Base-by-base conservation (phyloP, 768 basidiomycete species). In the Lepiota brunneoincarnata region DNA sequence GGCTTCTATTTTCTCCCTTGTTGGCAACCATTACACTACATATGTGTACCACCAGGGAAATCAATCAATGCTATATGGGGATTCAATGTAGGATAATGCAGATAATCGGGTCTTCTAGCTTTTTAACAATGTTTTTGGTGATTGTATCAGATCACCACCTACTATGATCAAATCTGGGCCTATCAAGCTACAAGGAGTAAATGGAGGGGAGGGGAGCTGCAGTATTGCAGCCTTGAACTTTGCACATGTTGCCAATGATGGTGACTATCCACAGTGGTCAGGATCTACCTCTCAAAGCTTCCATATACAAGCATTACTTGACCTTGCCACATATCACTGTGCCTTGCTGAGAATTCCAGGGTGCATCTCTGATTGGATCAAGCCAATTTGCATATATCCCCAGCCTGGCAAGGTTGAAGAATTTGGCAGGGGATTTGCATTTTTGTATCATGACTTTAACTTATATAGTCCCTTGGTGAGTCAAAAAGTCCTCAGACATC, bases 181-280 rank as follows among this genome's bases (percentile, higher is more conserved):
- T 7, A 28, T 51, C n/a, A 38, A 38, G 7, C 12, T 51, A 7
- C 50, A 51, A 31, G 11, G 26, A 4, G 26, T 28, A 4, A 7
- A 12, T 31, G 10, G 15, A 5, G 42, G 37, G 1, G n/a, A 45
- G 34, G 52, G 49, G 45, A 52, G 57, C 46, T 51, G 59, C 37
- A 57, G 50, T 11, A 40, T 60, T 15, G 59, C 54, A 14, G 50
- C 46, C 2, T 38, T 54, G 11, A 60, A 58, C 36, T 61, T 61
- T 24, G 21, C 54, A 15, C 56, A 52, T 11, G 35, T 37, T 26
- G 34, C 53, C 4, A 38, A 35, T 41, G 24, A 35, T 9, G 40
- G 34, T 15, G 11, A 39, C 15, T 23, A 21, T 4, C 20, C 3
- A 15, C 41, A 12, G 4, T 46, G 52, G 52, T 7, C 31, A 7